Base-by-base conservation (phyloP, 805 yeast genomes). In the Pichia cephalocereana region DNA sequence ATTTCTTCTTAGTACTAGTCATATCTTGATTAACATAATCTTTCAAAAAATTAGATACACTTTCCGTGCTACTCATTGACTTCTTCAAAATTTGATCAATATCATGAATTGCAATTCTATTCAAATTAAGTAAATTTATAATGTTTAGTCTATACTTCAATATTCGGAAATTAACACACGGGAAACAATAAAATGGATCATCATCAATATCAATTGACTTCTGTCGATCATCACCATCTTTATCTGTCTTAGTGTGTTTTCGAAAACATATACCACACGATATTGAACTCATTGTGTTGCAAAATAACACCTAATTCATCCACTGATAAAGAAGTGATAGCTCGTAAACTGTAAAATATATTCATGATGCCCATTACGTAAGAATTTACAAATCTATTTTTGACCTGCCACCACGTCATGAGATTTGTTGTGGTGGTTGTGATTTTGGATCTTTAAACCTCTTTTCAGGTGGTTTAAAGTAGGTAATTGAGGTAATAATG, bases 101-200 rank as follows among this genome's bases (percentile, higher is more conserved):
- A 34, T 34, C 37, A 15, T 34, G 37, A 34, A 34, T 34, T 34
- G 37, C 37, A 34, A 34, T 34, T 34, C 37, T 14, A 43, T 59
- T 56, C 18, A 56, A 44, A 34, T 48, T 51, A 28, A 54, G 58
- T 11, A 58, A 12, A 34, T 56, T 52, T 23, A 61, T 52, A 6
- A 52, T 49, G 19, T 55, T 53, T 37, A 64, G 47, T 34, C 54
- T 56, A 18, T 47, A 45, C 43, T 62, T 60, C 11, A 64, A 50
- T 14, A 62, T 43, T 41, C 57, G 54, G 47, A 52, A 61, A 48
- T 53, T 59, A 9, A 61, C 54, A 43, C 68, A 64, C 0, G 62
- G 50, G 1, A 59, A 46, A 46, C 68, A 64, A 36, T 53, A 59
- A 31, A 49, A 57, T 4, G 32, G 7, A 30, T 45, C 41, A 11